Evolutionary conservation across 106 monocot genomes (phyloP), one percentile per base, ranked within the genome.

Genomic region (Dendrobium chrysotoxum): DNA sequence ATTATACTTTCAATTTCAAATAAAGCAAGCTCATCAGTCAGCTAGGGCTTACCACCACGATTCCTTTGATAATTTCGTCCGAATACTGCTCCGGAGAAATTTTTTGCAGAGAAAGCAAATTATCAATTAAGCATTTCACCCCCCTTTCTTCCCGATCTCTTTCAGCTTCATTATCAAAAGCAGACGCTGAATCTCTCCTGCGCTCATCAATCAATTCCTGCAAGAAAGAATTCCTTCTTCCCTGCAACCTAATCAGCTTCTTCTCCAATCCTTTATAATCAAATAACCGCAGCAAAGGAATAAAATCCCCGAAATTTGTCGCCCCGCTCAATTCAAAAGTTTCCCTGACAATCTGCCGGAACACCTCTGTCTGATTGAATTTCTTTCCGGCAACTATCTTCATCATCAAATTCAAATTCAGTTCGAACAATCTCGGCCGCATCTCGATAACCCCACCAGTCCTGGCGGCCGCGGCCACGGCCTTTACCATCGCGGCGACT

Each of bases 391-490:
- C 78, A 2, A 86, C 42, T 78, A 87, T 83, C 76, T 79, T 42
- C 86, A 86, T 84, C 57, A 91, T 80, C 23, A 80, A 9, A 57
- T 91, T 88, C 53, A 86, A 12, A 11, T 40, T 18, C 23, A 90
- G 61, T 39, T 61, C 75, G 68, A 90, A 90, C 28, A 93, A 21
- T 75, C 77, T 40, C 68, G 79, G 38, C 79, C 73, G 86, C 25
- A 93, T 21, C 81, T 85, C 88, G 68, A 85, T 86, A 57, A 83
- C 86, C 53, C 54, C 82, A 0, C 70, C 40, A 3, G 18, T 71
- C 28, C 8, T 58, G 44, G 50, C 76, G 17, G 57, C 86, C 15
- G 5, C 6, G 61, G 77, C 79, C 12, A 93, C 78, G 11, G 80
- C 17, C 0, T 57, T 35, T 3, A 83, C 28, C 66, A 88, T 80